Evolutionary conservation across 352 stramenopile genomes (phyloP), one percentile per base, ranked within the genome.

Genomic region (Hyaloperonospora arabidopsidis): DNA sequence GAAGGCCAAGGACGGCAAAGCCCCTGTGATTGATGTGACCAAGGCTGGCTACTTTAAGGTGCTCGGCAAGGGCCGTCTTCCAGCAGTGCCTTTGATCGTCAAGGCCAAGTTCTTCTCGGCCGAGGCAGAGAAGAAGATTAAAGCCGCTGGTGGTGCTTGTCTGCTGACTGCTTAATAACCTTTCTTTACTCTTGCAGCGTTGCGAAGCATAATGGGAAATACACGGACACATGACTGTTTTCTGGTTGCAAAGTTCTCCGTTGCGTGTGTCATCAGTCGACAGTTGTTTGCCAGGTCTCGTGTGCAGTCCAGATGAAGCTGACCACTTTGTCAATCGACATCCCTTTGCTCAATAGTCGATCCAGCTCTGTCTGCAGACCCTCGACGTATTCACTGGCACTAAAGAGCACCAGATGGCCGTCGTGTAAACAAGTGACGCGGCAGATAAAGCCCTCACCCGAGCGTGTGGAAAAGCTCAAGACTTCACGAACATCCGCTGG

Each of bases 51-150:
- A 97, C 84, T 99, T 99, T 84, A 99, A 99, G 94, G 95, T 99
- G 58, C 86, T 99, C 44, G 97, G 97, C 78, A 99, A 99, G 85
- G 97, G 97, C 67, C 87, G 96, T 68, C 95, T 99, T 41, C 93
- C 93, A 14, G 70, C 87, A 52, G 83, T 98, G 51, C 97, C 97
- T 48, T 74, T 99, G 40, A 98, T 99, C 79, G 97, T 99, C 55
- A 99, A 99, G 91, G 97, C 97, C 54, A 99, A 99, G 77, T 99
- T 96, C 84, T 99, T 99, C 82, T 98, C 87, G 58, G 93, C 97
- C 65, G 84, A 95, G 65, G 97, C 97, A n/a, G 97, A 99, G 82
- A 97, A 99, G 84, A 99, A 99, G 86, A 99, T 99, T 73, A 98
- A 98, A 80, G 96, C 77, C 52, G 96, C 95, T 49, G 97, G 97